These are phyloP conservation scores for Sugiyamaella marilandica DNA, from an alignment of 805 yeast species.

Conservation along the genomic window DNA sequence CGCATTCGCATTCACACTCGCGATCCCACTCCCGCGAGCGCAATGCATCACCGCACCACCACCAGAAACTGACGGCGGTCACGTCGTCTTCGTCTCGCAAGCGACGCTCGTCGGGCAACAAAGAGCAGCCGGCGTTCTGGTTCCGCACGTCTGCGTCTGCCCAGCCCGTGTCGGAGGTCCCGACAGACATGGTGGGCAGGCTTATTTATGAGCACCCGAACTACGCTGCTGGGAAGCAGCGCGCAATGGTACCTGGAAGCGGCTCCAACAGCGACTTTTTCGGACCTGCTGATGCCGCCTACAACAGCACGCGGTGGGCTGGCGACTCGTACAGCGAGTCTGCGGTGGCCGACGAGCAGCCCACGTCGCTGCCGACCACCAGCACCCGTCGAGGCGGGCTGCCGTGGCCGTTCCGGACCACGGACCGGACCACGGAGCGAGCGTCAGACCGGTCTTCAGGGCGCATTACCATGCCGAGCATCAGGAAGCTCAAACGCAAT, in stretches of 20 bases:
- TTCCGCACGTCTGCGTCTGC: slow-evolving; percentile 2
- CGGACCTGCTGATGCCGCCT: background rate
- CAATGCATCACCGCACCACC: background rate
- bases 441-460: background rate
- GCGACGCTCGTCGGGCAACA: background rate
- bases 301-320: background rate
- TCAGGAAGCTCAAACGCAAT: background rate
- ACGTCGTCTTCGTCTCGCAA: background rate
- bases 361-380: background rate
- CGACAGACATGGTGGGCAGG: slow-evolving; percentile 4
- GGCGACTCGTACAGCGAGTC: background rate
- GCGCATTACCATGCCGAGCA: background rate
- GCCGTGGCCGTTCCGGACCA: background rate
- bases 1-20: background rate
- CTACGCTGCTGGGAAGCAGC: too few species aligned
- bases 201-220: slow-evolving; percentile 4
- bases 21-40: background rate
- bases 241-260: too few species aligned
- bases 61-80: background rate
- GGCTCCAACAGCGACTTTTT: background rate
- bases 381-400: background rate
- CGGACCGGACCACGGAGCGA: background rate
- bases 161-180: slow-evolving; percentile 1
- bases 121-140: slow-evolving; percentile 7
- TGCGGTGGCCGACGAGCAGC: background rate